Conservation (phyloP, 1,139 yeast species). For the Taphrina deformans region DNA sequence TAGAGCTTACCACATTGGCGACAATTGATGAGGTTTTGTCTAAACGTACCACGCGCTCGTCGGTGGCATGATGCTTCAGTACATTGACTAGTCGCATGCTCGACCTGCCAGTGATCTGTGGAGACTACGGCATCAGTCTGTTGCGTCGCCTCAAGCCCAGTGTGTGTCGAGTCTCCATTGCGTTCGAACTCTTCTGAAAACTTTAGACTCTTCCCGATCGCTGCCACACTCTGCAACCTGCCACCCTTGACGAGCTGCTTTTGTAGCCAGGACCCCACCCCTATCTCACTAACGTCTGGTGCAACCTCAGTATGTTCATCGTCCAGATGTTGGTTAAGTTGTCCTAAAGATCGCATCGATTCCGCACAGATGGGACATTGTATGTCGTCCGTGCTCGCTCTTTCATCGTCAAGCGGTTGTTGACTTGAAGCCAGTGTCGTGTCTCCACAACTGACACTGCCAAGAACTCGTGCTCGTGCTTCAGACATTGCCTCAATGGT, state of each 20-base stretch:
- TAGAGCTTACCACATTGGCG: constrained; percentile 66
- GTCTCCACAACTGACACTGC: background rate
- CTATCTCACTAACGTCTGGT: constrained; percentile 45
- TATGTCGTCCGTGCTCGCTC: constrained; percentile 7
- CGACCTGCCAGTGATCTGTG: constrained; percentile 65
- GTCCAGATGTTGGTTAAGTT: constrained; percentile 71
- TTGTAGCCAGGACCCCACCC: constrained; percentile 49
- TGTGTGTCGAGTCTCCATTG: constrained; percentile 22
- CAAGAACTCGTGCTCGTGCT: background rate
- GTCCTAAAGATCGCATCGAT: constrained; percentile 56
- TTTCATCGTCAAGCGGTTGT: background rate
- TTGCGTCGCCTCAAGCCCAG: constrained; percentile 26
- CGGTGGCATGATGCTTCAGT: constrained; percentile 44
- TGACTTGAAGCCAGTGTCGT: background rate
- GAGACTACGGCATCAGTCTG: constrained; percentile 47
- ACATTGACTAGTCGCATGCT: constrained; percentile 46
- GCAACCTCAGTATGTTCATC: constrained; percentile 56
- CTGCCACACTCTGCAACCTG: constrained; percentile 42
- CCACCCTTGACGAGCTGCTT: constrained; percentile 40
- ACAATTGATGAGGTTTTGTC: constrained; percentile 43
- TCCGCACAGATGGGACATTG: constrained; percentile 73
- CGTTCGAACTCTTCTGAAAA: constrained; percentile 20
- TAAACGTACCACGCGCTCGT: constrained; percentile 40
- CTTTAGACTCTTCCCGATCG: constrained; percentile 15
- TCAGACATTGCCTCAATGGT: background rate